Percentiles rank a stretch among this genome's conserved stretches.
These are phyloP conservation scores for Paramecium pentaurelia DNA, from an alignment of 73 alveolate species.

Conservation along the genomic window DNA sequence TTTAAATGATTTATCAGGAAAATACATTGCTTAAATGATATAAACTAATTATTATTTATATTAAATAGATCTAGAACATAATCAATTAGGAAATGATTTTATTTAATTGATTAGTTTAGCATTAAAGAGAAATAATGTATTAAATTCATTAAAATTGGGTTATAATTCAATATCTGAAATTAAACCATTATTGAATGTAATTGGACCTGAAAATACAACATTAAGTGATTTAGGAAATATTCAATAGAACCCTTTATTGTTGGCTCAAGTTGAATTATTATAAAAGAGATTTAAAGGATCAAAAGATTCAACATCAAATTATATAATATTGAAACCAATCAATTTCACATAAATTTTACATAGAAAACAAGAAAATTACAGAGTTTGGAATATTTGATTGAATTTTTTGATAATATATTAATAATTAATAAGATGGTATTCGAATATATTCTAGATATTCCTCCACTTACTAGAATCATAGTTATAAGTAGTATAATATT, in stretches of 20 bases:
- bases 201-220: conserved; percentile 21
- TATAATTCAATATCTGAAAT: background rate
- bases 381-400: conserved; percentile 41
- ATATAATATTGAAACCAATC: background rate
- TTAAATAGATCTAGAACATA: conserved; percentile 5
- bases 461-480: background rate
- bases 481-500: background rate
- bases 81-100: background rate
- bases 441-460: background rate
- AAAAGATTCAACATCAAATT: background rate
- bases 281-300: background rate
- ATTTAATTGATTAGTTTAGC: background rate
- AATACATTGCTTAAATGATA: background rate
- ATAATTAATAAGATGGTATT: background rate
- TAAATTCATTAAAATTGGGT: background rate
- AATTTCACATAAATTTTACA: background rate
- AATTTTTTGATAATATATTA: background rate
- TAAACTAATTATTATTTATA: background rate
- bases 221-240: background rate
- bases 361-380: background rate
- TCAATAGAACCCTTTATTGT: background rate
- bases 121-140: background rate
- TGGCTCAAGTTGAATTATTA: conserved; percentile 8
- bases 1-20: background rate
- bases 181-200: background rate